Evolutionary conservation across 108 stramenopile genomes (phyloP), one percentile per base, ranked within the genome.

Genomic region (Skeletonema potamos): DNA sequence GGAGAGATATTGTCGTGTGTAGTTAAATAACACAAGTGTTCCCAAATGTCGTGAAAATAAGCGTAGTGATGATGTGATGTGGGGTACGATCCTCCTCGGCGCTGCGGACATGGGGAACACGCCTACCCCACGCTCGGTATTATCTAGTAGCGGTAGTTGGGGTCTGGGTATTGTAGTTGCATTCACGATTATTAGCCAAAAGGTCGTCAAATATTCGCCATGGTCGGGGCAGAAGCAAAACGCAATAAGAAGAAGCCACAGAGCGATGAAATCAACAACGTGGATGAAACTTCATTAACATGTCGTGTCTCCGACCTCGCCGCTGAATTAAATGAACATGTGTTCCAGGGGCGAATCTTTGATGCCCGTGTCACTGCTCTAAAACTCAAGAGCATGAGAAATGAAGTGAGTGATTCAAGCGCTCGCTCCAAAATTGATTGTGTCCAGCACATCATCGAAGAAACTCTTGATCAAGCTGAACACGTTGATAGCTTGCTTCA

Each of bases 401-500:
- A 62, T 24, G 36, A 62, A 37, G 22, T 20, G 7, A 22, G 9
- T 7, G 58, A 59, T 33, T 0, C n/a, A 59, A 8, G 17, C 7
- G 30, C 6, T 18, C 30, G 33, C 18, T 15, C 67, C 36, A 56
- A 57, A 46, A 32, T 68, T 17, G 54, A 56, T 10, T 36, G 58
- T 57, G 57, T 68, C 13, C 11, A 55, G 1, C 68, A 58, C 22
- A 34, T 62, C 26, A 57, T 73, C 2, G 56, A 58, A 36, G 72
- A 67, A 44, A 56, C 58, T 12, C 6, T 41, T 9, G 10, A 67
- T 11, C 57, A 73, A 67, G 67, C 72, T 10, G 56, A 60, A 9
- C 72, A 73, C 27, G 66, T 73, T 2, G 66, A 68, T 22, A 30
- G 17, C 12, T 46, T 73, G 9, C 51, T 73, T 8, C 55, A 27